Conservation (phyloP, 352 stramenopile genomes). For the Sclerospora graminicola region DNA sequence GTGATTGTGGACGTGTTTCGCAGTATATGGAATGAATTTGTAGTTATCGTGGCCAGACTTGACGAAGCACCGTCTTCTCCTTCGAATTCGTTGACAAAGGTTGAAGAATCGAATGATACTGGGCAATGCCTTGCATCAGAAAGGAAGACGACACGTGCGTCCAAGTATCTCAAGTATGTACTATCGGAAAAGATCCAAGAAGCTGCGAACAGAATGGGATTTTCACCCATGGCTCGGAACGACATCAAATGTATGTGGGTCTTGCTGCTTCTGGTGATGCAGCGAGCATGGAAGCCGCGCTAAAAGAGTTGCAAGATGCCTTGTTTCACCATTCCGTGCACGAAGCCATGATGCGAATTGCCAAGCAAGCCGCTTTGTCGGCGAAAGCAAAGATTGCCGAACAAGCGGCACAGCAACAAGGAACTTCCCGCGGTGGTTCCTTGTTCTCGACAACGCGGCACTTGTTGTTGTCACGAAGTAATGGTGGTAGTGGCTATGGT, state of each 20-base stretch:
- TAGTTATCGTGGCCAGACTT: constrained; percentile 10
- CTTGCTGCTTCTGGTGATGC: constrained; percentile 38
- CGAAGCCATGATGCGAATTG: constrained; percentile 77
- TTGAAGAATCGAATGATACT: constrained; percentile 4
- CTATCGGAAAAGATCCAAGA: constrained; percentile 68
- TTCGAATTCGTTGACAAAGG: constrained; percentile 5
- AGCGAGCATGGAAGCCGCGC: constrained; percentile 40
- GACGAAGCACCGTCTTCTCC: constrained; percentile 6
- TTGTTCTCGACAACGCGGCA: constrained; percentile 68
- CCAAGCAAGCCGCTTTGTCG: constrained; percentile 63
- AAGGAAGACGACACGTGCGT: constrained; percentile 13
- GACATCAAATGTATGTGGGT: constrained; percentile 39
- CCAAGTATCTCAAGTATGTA: constrained; percentile 68
- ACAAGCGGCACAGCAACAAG: constrained; percentile 61
- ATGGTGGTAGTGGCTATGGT: constrained; percentile 9
- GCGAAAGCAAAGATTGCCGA: constrained; percentile 78
- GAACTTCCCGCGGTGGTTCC: constrained; percentile 39
- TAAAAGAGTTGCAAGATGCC: constrained; percentile 47
- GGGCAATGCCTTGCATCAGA: constrained; percentile 7
- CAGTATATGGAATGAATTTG: constrained; percentile 19
- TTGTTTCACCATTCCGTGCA: constrained; percentile 67
- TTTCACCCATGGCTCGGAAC: constrained; percentile 56
- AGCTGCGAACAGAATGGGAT: constrained; percentile 52
- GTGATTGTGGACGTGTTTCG: constrained; percentile 17
- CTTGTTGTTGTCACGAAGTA: constrained; percentile 36